Evolutionary conservation across 2,329 filamentous ascomycete species (phyloP).

Genomic region (Fusarium pseudograminearum): DNA sequence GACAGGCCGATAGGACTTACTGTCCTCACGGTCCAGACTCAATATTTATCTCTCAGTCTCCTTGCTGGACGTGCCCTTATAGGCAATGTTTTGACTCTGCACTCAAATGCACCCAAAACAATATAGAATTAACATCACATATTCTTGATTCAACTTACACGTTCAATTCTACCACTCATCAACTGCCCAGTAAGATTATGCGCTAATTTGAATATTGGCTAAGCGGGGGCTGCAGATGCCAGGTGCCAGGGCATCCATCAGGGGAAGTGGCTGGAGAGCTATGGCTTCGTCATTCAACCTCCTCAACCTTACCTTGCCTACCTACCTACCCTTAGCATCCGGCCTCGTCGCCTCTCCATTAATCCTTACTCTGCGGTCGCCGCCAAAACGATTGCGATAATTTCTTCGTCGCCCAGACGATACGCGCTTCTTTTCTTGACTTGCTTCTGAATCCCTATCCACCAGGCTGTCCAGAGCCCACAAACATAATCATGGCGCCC

Average conservation of each 20-base stretch:
- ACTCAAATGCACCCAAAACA: neutral
- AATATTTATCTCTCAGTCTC: neutral
- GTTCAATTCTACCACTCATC: neutral
- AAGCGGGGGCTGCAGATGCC: conserved; percentile 42
- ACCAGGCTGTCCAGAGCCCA: conserved; percentile 11
- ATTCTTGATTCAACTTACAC: neutral
- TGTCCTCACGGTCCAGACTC: neutral
- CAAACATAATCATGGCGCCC: conserved; percentile 63
- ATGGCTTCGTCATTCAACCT: conserved; percentile 48
- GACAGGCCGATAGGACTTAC: neutral
- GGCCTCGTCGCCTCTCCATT: conserved; percentile 28
- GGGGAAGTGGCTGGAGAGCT: conserved; percentile 49
- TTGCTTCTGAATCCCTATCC: neutral
- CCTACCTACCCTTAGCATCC: conserved; percentile 2
- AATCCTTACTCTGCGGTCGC: conserved; percentile 26
- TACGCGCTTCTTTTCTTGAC: neutral
- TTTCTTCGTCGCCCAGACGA: neutral
- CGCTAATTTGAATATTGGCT: conserved; percentile 45
- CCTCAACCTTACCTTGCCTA: conserved; percentile 20
- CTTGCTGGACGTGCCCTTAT: neutral
- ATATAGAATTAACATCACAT: neutral
- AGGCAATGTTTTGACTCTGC: neutral
- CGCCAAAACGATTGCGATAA: conserved; percentile 31
- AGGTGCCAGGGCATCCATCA: conserved; percentile 25
- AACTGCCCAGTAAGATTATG: conserved; percentile 36